phyloP scores from a whole-genome alignment of 768 basidiomycete genomes.

The Atractiella rhizophila region DNA sequence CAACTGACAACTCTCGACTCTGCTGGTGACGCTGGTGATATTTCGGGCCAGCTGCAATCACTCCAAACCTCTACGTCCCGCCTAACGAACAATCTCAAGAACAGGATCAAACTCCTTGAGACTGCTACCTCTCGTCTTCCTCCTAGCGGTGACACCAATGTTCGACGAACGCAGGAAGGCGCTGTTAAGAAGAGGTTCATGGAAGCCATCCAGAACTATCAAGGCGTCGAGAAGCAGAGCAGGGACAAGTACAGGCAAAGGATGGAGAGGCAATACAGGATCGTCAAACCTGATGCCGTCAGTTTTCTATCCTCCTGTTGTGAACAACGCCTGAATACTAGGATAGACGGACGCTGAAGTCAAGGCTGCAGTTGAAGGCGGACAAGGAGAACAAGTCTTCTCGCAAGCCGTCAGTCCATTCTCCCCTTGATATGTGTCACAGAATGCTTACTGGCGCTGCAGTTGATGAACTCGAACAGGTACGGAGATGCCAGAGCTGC shows the following conservation, averaged over 20 bases:
- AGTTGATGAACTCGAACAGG: slow-evolving; percentile 48
- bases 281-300: slow-evolving; percentile 21
- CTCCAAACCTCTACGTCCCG: slow-evolving; percentile 15
- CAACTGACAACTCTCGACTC: slow-evolving; percentile 20
- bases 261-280: slow-evolving; percentile 27
- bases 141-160: slow-evolving; percentile 15
- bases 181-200: slow-evolving; percentile 25
- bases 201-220: slow-evolving; percentile 25
- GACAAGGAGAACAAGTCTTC: slow-evolving; percentile 13
- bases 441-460: not conserved
- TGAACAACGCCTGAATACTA: not conserved
- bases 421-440: too few relatives aligned
- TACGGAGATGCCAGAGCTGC: slow-evolving; percentile 60
- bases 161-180: slow-evolving; percentile 20
- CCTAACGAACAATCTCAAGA: slow-evolving; percentile 22
- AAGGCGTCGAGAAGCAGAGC: slow-evolving; percentile 26
- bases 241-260: slow-evolving; percentile 26
- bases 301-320: too few relatives aligned
- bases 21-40: slow-evolving; percentile 8
- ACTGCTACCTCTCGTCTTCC: slow-evolving; percentile 22
- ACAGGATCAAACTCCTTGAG: slow-evolving; percentile 23
- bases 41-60: slow-evolving; percentile 13
- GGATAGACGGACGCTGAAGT: not conserved
- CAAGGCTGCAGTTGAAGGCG: not conserved
- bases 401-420: slow-evolving; percentile 12